A percentile compares a stretch with the other conserved stretches of the same genome.
Conservation (phyloP, 1,139 yeast species). For the Diutina pseudorugosa region DNA sequence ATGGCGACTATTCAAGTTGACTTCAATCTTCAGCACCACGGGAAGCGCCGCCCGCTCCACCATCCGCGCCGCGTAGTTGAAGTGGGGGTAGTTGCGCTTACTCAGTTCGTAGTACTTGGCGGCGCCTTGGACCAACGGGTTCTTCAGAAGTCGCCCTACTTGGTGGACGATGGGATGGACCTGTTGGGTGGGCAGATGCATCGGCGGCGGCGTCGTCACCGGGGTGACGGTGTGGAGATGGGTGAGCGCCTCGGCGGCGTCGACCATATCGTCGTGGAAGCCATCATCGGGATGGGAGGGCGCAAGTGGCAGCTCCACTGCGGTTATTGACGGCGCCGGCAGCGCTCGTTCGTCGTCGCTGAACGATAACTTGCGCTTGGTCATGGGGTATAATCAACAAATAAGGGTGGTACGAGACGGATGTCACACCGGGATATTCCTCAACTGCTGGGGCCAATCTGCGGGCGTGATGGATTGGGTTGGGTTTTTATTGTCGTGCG, state of each 20-base stretch:
- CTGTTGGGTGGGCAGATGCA: background rate
- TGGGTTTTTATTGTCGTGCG: background rate
- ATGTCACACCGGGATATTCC: background rate
- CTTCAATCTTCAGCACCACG: conserved; percentile 39
- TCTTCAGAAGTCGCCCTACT: conserved; percentile 31
- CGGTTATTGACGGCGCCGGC: background rate
- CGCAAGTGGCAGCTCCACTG: background rate
- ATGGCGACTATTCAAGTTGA: conserved; percentile 29
- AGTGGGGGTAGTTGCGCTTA: conserved; percentile 42
- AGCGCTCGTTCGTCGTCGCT: background rate
- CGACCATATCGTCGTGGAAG: background rate
- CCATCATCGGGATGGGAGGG: background rate
- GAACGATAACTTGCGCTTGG: conserved; percentile 2
- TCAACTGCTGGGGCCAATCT: background rate
- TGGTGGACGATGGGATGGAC: conserved; percentile 31
- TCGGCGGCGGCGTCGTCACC: background rate
- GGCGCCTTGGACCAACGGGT: conserved; percentile 45
- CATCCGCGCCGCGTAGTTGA: conserved; percentile 56
- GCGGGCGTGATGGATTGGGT: background rate
- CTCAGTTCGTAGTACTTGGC: conserved; percentile 46
- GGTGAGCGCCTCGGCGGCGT: conserved; percentile 3
- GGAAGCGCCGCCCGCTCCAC: conserved; percentile 54
- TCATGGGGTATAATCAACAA: background rate
- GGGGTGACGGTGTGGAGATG: conserved; percentile 3
- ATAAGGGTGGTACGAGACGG: background rate